A percentile compares a stretch with the other conserved stretches of the same genome.
Conservation (phyloP, 1,139 yeast genomes). For the Nematodospora anomalae region DNA sequence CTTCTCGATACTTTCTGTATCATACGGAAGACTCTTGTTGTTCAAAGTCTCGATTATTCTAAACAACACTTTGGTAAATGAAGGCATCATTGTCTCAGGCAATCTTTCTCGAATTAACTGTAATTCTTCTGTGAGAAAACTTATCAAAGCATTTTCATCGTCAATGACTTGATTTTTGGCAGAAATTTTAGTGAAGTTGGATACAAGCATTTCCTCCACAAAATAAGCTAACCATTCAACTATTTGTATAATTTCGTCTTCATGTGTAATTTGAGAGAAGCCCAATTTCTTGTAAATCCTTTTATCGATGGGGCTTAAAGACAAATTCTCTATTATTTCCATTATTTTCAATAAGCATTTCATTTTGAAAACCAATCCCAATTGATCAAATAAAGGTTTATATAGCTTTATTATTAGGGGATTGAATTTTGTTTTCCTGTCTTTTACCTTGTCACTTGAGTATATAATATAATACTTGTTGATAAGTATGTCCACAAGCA, state of each 20-base stretch:
- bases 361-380: slow-evolving; percentile 26
- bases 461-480: slow-evolving; percentile 31
- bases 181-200: neutral
- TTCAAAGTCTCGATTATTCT: neutral
- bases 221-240: slow-evolving; percentile 20
- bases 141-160: neutral
- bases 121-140: neutral
- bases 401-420: slow-evolving; percentile 31
- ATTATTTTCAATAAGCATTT: slow-evolving; percentile 14
- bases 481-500: slow-evolving; percentile 20
- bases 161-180: neutral
- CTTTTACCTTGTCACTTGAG: slow-evolving; percentile 21
- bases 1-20: neutral
- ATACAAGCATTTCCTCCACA: neutral
- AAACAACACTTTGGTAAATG: neutral
- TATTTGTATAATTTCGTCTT: slow-evolving; percentile 17
- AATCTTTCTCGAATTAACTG: slow-evolving; percentile 1
- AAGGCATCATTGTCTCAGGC: slow-evolving; percentile 1
- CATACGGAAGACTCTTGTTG: neutral
- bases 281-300: slow-evolving; percentile 9
- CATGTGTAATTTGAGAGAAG: slow-evolving; percentile 2
- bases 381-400: slow-evolving; percentile 32
- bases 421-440: slow-evolving; percentile 27
- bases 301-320: slow-evolving; percentile 2
- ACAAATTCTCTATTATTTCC: slow-evolving; percentile 1